Conservation (phyloP, 163 green algal genomes). For the Chlamydomonas reinhardtii region DNA sequence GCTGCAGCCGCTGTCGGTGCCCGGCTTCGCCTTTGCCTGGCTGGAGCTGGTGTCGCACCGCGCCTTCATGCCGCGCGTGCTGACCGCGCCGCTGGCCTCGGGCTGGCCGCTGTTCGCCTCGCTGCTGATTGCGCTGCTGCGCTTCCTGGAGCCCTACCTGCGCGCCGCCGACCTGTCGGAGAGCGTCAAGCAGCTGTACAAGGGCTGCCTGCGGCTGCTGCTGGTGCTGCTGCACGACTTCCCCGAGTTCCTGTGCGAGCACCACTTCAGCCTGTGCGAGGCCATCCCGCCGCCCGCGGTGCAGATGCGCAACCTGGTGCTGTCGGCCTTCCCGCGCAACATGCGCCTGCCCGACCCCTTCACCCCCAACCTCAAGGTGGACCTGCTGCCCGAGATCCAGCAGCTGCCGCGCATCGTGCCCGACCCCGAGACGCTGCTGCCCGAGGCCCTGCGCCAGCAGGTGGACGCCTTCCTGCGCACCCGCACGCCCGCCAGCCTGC, state of each 20-base stretch:
- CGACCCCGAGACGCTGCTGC: conserved; percentile 78
- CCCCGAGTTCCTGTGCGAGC: conserved; percentile 98
- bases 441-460: conserved; percentile 65
- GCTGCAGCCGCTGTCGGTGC: conserved; percentile 89
- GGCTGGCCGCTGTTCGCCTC: conserved; percentile 84
- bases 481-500: conserved; percentile 60
- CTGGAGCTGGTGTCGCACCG: conserved; percentile 92
- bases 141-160: conserved; percentile 97
- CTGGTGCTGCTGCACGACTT: conserved; percentile 96
- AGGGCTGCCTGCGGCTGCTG: conserved; percentile 93
- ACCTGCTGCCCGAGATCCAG: conserved; percentile 93
- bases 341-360: conserved; percentile 99
- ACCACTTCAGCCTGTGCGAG: conserved; percentile 96
- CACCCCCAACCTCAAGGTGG: conserved; percentile 97
- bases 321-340: conserved; percentile 96
- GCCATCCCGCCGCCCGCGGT: conserved; percentile 91
- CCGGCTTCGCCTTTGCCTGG: conserved; percentile 96
- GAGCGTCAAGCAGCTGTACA: conserved; percentile 92
- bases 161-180: conserved; percentile 91
- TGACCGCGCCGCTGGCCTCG: conserved; percentile 70
- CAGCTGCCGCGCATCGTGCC: conserved; percentile 81
- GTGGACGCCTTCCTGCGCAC: conserved; percentile 85
- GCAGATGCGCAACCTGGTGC: conserved; percentile 98
- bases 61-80: conserved; percentile 93
- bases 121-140: conserved; percentile 90